Conservation (phyloP, 164 flowering plant genomes). For the Vitis amurensis region DNA sequence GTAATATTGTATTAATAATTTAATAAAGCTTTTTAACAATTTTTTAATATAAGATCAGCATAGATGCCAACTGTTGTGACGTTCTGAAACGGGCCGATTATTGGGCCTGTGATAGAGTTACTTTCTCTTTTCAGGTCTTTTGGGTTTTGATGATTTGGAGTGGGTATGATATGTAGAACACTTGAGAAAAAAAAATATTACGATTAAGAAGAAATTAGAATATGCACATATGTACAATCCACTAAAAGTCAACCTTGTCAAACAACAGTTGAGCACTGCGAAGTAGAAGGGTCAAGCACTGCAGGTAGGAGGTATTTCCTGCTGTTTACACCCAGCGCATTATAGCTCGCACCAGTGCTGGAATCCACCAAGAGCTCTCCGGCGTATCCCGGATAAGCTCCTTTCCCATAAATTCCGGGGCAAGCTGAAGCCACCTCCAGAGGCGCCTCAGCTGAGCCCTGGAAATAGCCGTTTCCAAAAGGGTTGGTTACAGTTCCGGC, state of each 20-base stretch:
- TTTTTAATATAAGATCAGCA: too few relatives aligned
- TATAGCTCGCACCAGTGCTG: conserved; percentile 40
- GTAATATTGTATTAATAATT: too few relatives aligned
- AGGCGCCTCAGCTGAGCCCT: conserved; percentile 41
- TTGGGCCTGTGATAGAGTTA: too few relatives aligned
- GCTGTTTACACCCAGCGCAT: conserved; percentile 40
- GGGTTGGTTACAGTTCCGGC: conserved; percentile 63
- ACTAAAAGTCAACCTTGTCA: conserved; percentile 8
- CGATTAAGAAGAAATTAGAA: too few relatives aligned
- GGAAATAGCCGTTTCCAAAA: conserved; percentile 45
- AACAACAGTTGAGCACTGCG: conserved; percentile 33
- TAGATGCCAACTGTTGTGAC: too few relatives aligned
- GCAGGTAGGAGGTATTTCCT: conserved; percentile 53
- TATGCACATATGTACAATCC: not conserved
- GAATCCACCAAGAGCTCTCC: conserved; percentile 39
- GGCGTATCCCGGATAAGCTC: conserved; percentile 52
- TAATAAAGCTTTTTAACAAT: too few relatives aligned
- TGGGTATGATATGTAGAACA: too few relatives aligned
- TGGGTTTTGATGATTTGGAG: too few relatives aligned
- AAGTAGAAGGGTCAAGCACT: conserved; percentile 35
- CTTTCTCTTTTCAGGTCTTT: too few relatives aligned
- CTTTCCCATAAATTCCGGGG: conserved; percentile 44
- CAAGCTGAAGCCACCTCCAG: conserved; percentile 57
- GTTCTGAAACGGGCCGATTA: too few relatives aligned
- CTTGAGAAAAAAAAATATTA: too few relatives aligned